Percentiles rank a stretch among this genome's conserved stretches.
phyloP scores from a whole-genome alignment of 345 rosid species.

The Trapa bicornis region DNA sequence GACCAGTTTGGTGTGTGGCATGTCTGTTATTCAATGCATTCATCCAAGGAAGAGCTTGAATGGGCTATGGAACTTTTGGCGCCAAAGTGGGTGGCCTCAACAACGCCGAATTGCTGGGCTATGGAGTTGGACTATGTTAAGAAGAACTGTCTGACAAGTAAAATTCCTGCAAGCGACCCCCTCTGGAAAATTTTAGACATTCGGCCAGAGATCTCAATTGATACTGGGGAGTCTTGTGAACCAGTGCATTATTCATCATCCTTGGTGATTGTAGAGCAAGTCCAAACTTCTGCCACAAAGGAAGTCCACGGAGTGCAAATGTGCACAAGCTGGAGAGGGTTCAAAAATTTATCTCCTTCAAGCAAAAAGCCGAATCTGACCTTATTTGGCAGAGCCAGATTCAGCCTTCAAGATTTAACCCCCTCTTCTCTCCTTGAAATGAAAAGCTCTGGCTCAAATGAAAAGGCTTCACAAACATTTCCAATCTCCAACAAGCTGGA shows the following conservation, averaged over 20 bases:
- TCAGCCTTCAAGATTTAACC: slow-evolving; percentile 23
- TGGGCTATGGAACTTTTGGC: slow-evolving; percentile 56
- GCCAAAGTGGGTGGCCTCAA: slow-evolving; percentile 75
- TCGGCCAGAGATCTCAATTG: slow-evolving; percentile 24
- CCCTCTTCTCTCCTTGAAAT: slow-evolving; percentile 9
- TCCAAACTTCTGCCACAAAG: slow-evolving; percentile 16
- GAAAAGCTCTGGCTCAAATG: slow-evolving; percentile 9
- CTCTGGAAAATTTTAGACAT: slow-evolving; percentile 77
- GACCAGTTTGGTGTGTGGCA: slow-evolving; percentile 84
- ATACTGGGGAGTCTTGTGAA: slow-evolving; percentile 15
- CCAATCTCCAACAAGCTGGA: slow-evolving; percentile 10
- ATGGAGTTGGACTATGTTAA: slow-evolving; percentile 61
- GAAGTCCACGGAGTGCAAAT: slow-evolving; percentile 15
- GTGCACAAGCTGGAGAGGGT: slow-evolving; percentile 16
- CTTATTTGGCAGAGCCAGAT: slow-evolving; percentile 68
- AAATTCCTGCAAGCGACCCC: slow-evolving; percentile 37
- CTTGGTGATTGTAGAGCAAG: slow-evolving; percentile 18
- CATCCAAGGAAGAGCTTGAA: slow-evolving; percentile 72
- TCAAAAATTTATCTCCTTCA: slow-evolving; percentile 29
- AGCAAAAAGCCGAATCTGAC: slow-evolving; percentile 37
- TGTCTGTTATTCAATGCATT: slow-evolving; percentile 80
- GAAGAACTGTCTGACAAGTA: slow-evolving; percentile 35
- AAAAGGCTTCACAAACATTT: slow-evolving; percentile 10
- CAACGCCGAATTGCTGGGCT: slow-evolving; percentile 67
- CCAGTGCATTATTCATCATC: slow-evolving; percentile 9